Evolutionary conservation across 2,329 filamentous ascomycete genomes (phyloP).

Genomic region (Arthrobotrys entomopaga): DNA sequence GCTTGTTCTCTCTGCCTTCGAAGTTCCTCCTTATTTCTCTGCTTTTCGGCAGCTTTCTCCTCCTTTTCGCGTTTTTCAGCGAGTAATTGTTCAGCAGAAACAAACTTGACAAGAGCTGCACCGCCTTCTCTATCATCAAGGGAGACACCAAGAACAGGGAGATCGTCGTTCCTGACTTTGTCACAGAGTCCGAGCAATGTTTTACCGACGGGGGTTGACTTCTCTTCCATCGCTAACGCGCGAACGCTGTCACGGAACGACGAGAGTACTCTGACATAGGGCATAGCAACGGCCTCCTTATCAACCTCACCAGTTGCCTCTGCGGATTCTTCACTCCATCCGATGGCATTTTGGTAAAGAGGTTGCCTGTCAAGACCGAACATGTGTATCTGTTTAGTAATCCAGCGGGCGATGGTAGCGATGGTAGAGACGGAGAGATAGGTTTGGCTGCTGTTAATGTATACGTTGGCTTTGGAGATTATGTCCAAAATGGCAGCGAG

Average conservation of each 20-base stretch:
- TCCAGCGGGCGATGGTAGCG: slow-evolving; percentile 72
- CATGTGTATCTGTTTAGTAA: slow-evolving; percentile 84
- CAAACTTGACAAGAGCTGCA: slow-evolving; percentile 77
- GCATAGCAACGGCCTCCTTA: slow-evolving; percentile 56
- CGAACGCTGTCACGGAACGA: slow-evolving; percentile 72
- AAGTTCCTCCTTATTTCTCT: slow-evolving; percentile 66
- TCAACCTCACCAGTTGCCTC: slow-evolving; percentile 60
- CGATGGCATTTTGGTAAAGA: slow-evolving; percentile 55
- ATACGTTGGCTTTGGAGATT: slow-evolving; percentile 77
- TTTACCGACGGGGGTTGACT: slow-evolving; percentile 69
- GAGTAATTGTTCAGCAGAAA: slow-evolving; percentile 69
- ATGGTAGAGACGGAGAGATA: slow-evolving; percentile 58
- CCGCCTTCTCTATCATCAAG: slow-evolving; percentile 78
- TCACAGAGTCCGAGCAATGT: slow-evolving; percentile 81
- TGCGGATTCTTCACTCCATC: slow-evolving; percentile 62
- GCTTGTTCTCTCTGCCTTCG: slow-evolving; percentile 62
- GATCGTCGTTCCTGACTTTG: slow-evolving; percentile 79
- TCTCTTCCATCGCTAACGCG: slow-evolving; percentile 62
- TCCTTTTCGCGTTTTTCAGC: slow-evolving; percentile 71
- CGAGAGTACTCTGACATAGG: slow-evolving; percentile 68
- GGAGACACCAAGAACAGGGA: slow-evolving; percentile 85
- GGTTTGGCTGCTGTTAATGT: slow-evolving; percentile 62
- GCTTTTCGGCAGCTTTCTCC: slow-evolving; percentile 71
- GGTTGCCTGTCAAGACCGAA: slow-evolving; percentile 75
- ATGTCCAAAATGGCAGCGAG: slow-evolving; percentile 82